These are phyloP conservation scores for Anaeramoeba ignava DNA, from an alignment of 78 protist genomes.

Conservation along the genomic window DNA sequence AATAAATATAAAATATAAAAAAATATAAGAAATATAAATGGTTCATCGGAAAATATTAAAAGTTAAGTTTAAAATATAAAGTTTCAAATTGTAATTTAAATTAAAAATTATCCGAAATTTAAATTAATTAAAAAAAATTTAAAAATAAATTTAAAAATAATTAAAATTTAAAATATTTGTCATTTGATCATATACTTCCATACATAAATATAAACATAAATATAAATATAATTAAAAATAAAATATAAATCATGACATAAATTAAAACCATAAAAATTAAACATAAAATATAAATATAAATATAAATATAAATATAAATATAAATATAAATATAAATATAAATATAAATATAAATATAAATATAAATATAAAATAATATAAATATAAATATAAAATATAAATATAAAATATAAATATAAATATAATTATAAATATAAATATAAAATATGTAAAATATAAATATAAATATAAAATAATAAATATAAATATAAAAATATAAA, in stretches of 20 bases:
- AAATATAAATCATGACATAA: too few species aligned
- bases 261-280: too few species aligned
- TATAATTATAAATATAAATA: conserved; percentile 5
- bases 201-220: too few species aligned
- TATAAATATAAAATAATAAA: neutral
- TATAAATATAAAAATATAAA: neutral
- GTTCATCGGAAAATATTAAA: neutral
- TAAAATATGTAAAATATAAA: neutral
- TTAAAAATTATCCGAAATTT: neutral
- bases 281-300: too few species aligned
- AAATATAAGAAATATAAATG: conserved; percentile 1
- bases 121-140: neutral
- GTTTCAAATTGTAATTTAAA: neutral
- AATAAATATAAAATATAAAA: too few species aligned
- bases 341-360: too few species aligned
- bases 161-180: too few species aligned
- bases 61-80: conserved; percentile 3
- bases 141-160: conserved; percentile 3
- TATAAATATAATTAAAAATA: too few species aligned
- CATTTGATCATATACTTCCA: too few species aligned
- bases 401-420: neutral
- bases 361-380: conserved; percentile 4
- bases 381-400: conserved; percentile 1
- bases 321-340: too few species aligned
- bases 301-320: too few species aligned